Conservation (phyloP, 1,284 basidiomycete genomes). For the Sporisorium scitamineum region DNA sequence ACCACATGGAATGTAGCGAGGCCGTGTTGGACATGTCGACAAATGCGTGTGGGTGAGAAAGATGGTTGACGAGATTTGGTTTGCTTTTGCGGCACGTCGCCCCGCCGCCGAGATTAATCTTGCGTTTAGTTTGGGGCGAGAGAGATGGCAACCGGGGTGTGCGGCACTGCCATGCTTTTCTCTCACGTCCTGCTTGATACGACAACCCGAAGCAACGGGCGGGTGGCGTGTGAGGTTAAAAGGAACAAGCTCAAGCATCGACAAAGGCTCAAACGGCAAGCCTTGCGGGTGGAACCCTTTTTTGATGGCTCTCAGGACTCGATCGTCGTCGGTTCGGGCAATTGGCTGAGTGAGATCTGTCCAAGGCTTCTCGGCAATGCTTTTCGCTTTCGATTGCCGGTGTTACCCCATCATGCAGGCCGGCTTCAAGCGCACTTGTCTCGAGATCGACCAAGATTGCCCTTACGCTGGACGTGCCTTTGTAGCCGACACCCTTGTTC, state of each 20-base stretch:
- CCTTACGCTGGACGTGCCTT: no score
- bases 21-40: not conserved
- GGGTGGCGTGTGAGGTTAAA: no score
- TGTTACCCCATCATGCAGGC: not conserved
- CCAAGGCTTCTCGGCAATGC: slow-evolving; percentile 16
- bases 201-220: not conserved
- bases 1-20: not conserved
- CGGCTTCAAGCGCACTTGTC: not conserved
- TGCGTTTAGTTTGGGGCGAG: not conserved
- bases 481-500: no score
- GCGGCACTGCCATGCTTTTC: no score
- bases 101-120: not conserved
- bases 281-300: not conserved
- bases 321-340: slow-evolving; percentile 10
- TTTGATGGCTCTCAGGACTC: not conserved
- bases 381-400: slow-evolving; percentile 14
- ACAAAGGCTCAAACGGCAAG: not conserved
- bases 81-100: no score
- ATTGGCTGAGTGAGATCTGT: not conserved
- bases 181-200: not conserved
- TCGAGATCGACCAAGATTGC: no score
- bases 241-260: not conserved
- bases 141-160: no score
- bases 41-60: no score
- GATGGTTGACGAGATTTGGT: no score